These are phyloP conservation scores for Suillus plorans DNA, from an alignment of 768 basidiomycete species.

Conservation along the genomic window DNA sequence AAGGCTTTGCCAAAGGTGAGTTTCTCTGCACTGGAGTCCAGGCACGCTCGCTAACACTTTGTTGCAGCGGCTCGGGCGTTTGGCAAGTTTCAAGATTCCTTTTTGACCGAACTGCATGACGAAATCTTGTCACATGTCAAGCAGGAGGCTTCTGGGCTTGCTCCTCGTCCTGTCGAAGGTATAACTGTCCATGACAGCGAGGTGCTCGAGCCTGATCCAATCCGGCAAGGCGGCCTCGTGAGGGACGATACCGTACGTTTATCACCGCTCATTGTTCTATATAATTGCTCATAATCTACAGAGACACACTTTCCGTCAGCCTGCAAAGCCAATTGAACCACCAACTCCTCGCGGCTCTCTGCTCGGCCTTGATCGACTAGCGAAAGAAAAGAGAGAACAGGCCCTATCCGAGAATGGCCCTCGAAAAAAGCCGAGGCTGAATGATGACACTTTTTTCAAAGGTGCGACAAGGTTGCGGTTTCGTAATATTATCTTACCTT, in stretches of 20 bases:
- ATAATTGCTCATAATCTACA: conserved; percentile 29
- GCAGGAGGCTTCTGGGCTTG: conserved; percentile 54
- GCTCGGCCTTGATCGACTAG: conserved; percentile 86
- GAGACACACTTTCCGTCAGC: conserved; percentile 81
- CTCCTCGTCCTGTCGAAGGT: conserved; percentile 61
- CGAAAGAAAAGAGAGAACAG: conserved; percentile 81
- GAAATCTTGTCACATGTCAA: conserved; percentile 74
- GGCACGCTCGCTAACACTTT: conserved; percentile 3
- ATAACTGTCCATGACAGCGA: conserved; percentile 81
- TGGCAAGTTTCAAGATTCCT: conserved; percentile 82
- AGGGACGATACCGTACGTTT: conserved; percentile 57
- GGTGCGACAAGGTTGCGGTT: conserved; percentile 43
- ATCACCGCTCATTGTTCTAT: not conserved
- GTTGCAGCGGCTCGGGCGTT: conserved; percentile 70
- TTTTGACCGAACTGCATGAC: conserved; percentile 74
- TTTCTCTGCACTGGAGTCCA: conserved; percentile 1
- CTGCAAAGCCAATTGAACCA: conserved; percentile 69
- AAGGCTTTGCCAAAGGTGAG: conserved; percentile 70
- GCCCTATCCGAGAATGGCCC: conserved; percentile 42
- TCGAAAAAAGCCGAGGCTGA: conserved; percentile 65
- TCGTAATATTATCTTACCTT: not conserved
- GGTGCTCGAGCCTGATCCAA: conserved; percentile 77
- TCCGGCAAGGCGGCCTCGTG: conserved; percentile 77
- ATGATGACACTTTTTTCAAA: conserved; percentile 80
- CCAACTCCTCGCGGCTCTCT: conserved; percentile 77